Conservation (phyloP, 2,329 filamentous ascomycete genomes). For the Phialophora verrucosa region DNA sequence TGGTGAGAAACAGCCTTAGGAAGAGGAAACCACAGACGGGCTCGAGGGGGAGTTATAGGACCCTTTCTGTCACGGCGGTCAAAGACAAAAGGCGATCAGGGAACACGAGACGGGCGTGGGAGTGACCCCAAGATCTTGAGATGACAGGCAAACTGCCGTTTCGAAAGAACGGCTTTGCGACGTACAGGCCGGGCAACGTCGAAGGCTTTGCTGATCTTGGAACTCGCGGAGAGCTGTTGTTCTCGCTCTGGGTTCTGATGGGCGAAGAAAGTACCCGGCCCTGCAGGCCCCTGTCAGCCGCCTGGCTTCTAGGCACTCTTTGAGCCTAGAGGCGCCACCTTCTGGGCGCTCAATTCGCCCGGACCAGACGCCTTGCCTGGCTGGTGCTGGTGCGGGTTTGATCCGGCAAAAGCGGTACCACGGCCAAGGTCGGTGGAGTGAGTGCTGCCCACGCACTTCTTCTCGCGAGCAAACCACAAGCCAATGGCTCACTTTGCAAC, state of each 20-base stretch:
- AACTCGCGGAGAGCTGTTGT: not conserved
- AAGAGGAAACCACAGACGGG: constrained; percentile 19
- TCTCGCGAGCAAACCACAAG: not conserved
- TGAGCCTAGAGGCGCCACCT: constrained; percentile 17
- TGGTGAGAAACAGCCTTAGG: constrained; percentile 16
- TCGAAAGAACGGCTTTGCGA: constrained; percentile 7
- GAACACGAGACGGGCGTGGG: constrained; percentile 11
- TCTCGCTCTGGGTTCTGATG: constrained; percentile 12
- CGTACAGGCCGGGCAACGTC: constrained; percentile 21
- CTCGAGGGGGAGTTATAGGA: constrained; percentile 26
- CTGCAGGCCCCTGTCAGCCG: constrained; percentile 5
- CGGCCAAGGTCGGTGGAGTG: constrained; percentile 9
- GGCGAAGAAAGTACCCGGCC: constrained; percentile 29
- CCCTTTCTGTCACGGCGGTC: not conserved
- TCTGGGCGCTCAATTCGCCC: constrained; percentile 23
- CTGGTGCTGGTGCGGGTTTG: constrained; percentile 21
- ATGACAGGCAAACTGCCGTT: constrained; percentile 21
- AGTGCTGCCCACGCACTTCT: not conserved
- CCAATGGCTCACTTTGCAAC: constrained; percentile 10
- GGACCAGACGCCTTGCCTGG: constrained; percentile 1
- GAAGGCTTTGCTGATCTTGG: constrained; percentile 24
- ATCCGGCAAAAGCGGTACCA: constrained; percentile 9
- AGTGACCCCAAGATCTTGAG: constrained; percentile 1
- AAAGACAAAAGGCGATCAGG: constrained; percentile 9
- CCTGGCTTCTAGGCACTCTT: constrained; percentile 19